Evolutionary conservation across 2,329 filamentous ascomycete genomes (phyloP), one percentile per base, ranked within the genome.

Genomic region (Diaporthe citri): DNA sequence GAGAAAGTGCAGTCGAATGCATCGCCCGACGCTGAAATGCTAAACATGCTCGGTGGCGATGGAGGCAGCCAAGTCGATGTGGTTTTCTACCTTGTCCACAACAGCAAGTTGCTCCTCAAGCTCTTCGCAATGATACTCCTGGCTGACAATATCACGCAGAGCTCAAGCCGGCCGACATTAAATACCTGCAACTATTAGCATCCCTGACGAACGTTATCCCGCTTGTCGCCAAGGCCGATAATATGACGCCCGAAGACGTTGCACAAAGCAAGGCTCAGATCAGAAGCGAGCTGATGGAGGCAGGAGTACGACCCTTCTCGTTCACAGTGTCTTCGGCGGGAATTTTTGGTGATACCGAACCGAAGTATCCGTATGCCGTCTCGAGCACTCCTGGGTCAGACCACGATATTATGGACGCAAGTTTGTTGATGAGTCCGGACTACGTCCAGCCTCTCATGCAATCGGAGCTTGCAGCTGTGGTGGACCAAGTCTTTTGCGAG

Each of bases 371-470:
- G 3, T 97, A 94, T 80, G 91, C 94, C 0, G 89, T 98, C 28
- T 98, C 96, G 1, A 97, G 94, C 28, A 90, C 90, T 17, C 87
- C 90, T 34, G 90, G 89, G 1, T 90, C 90, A 31, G 95, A 98
- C 79, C 86, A 91, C 76, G 95, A 98, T 52, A 91, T 89, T 57
- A 97, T 98, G 93, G 96, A 98, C 82, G 96, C 96, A 25, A 98
- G 95, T 80, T 87, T 97, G 0, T 88, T 98, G 25, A 98, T 98
- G 96, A 95, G 93, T 73, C 93, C 96, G 1, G 94, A 97, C 79
- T 98, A 98, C 81, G 87, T 97, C 20, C 93, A 95, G 76, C 96
- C 96, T 1, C 87, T 98, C 6, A 85, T 94, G 4, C 84, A 90
- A 0, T 97, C 95, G 12, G 96, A 98, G 56, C 89, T 98, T 2